A percentile compares a stretch with the other conserved stretches of the same genome.
These are phyloP conservation scores for Talaromyces sp. DNA, from an alignment of 2,329 filamentous ascomycete genomes.

Conservation along the genomic window DNA sequence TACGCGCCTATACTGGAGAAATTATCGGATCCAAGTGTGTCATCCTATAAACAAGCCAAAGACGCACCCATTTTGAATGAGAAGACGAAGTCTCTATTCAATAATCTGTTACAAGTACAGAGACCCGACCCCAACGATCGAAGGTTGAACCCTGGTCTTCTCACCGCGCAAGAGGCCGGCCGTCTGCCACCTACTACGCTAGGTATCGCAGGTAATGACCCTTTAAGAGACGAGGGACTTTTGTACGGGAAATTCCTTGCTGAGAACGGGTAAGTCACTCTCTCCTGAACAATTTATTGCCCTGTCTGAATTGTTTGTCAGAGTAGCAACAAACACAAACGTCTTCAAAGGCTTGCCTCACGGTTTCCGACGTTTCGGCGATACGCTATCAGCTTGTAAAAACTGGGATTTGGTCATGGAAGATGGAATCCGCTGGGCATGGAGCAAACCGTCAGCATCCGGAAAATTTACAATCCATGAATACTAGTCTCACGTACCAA, in stretches of 20 bases:
- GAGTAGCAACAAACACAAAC: background rate
- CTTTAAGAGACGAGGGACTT: background rate
- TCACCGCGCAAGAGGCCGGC: background rate
- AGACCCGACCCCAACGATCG: background rate
- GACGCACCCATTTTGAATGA: background rate
- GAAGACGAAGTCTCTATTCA: background rate
- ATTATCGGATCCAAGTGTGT: background rate
- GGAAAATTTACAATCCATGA: background rate
- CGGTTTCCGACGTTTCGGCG: background rate
- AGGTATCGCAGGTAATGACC: slow-evolving; percentile 1
- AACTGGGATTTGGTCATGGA: background rate
- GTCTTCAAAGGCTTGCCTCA: slow-evolving; percentile 8
- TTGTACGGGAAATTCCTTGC: background rate
- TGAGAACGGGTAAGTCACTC: background rate
- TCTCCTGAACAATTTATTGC: background rate
- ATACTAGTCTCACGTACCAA: background rate
- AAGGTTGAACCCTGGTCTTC: background rate
- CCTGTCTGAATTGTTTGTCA: background rate
- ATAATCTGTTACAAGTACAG: background rate
- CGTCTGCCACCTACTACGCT: background rate
- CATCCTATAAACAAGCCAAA: background rate
- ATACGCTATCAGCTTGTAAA: background rate
- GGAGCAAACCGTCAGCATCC: background rate
- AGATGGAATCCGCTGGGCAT: background rate
- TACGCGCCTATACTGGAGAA: background rate